These are phyloP conservation scores for Adansonia rubrostipa DNA, from an alignment of 441 rosid genomes.

Conservation along the genomic window DNA sequence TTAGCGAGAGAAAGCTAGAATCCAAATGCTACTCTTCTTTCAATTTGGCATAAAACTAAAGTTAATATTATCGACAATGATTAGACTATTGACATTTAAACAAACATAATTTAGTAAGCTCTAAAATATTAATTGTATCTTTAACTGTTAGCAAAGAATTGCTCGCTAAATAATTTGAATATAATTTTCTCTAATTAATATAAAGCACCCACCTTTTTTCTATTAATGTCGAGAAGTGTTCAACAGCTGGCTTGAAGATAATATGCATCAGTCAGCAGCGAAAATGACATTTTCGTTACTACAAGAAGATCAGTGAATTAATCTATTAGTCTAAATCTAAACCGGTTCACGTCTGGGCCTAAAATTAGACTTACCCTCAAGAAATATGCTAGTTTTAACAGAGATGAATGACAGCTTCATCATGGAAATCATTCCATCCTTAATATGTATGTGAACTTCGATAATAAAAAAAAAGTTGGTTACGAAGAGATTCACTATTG, in stretches of 20 bases:
- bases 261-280: background rate
- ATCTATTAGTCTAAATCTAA: background rate
- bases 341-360: background rate
- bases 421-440: background rate
- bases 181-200: background rate
- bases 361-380: background rate
- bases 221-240: background rate
- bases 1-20: slow-evolving; percentile 4
- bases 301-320: background rate
- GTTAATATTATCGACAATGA: background rate
- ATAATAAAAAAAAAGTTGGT: background rate
- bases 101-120: background rate
- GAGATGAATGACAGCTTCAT: background rate
- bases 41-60: background rate
- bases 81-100: background rate
- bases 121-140: background rate
- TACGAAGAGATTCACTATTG: background rate
- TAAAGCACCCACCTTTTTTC: background rate
- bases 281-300: background rate
- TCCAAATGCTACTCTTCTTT: background rate
- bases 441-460: background rate
- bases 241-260: slow-evolving; percentile 16
- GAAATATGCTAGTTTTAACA: background rate
- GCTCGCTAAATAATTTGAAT: background rate
- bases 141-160: background rate